Evolutionary conservation across 495 filamentous ascomycete genomes (phyloP).

Genomic region (Aspergillus saccharolyticus): DNA sequence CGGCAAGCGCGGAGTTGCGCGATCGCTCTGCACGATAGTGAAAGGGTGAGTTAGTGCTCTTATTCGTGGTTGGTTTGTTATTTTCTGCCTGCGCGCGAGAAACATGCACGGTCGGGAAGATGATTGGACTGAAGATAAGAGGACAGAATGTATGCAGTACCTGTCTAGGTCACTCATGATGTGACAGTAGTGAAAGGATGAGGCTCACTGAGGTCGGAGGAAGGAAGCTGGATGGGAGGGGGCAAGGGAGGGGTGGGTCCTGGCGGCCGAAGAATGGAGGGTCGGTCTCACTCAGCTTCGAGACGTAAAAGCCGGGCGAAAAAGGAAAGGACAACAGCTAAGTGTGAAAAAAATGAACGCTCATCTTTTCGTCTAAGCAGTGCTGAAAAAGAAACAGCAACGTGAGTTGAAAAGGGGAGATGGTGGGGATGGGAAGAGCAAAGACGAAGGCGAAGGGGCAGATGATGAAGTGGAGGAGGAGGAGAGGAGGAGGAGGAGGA

Average conservation of each 20-base stretch:
- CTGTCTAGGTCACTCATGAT: slow-evolving; percentile 84
- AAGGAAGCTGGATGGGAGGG: slow-evolving; percentile 9
- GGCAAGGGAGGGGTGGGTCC: slow-evolving; percentile 19
- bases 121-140: not conserved
- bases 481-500: not conserved
- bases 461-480: slow-evolving; percentile 6
- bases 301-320: slow-evolving; percentile 1
- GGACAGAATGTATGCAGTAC: slow-evolving; percentile 39
- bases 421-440: not conserved
- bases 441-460: slow-evolving; percentile 1
- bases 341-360: slow-evolving; percentile 16
- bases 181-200: slow-evolving; percentile 12
- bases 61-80: not conserved
- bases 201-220: slow-evolving; percentile 2
- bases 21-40: slow-evolving; percentile 65
- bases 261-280: slow-evolving; percentile 10
- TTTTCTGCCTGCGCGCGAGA: not conserved
- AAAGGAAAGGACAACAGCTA: slow-evolving; percentile 16
- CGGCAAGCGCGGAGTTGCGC: slow-evolving; percentile 90
- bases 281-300: not conserved
- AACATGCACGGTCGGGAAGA: not conserved
- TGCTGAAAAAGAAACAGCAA: slow-evolving; percentile 1
- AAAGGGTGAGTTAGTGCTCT: slow-evolving; percentile 12
- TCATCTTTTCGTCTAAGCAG: slow-evolving; percentile 19
- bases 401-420: not conserved